Evolutionary conservation across 2,329 filamentous ascomycete species (phyloP).

Genomic region (Trichoderma sp.): DNA sequence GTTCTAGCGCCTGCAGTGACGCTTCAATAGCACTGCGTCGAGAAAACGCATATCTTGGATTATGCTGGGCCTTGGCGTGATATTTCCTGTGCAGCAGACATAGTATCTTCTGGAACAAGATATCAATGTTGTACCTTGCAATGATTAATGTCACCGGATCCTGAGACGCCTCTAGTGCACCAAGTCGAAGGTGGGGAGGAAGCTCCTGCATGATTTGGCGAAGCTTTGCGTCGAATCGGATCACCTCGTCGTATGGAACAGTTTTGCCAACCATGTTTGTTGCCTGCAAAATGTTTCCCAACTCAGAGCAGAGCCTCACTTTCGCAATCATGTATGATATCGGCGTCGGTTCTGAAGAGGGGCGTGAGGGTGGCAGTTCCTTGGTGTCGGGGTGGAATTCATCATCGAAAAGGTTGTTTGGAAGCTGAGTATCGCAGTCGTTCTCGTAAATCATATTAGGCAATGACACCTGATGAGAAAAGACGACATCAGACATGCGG

Average conservation of each 20-base stretch:
- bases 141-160: slow-evolving; percentile 85
- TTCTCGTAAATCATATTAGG: slow-evolving; percentile 70
- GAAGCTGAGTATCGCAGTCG: slow-evolving; percentile 74
- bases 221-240: slow-evolving; percentile 62
- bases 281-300: slow-evolving; percentile 71
- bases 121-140: slow-evolving; percentile 80
- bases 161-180: slow-evolving; percentile 70
- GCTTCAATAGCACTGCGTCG: slow-evolving; percentile 83
- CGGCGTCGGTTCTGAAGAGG: slow-evolving; percentile 70
- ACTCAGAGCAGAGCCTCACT: slow-evolving; percentile 64
- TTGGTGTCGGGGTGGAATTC: slow-evolving; percentile 72
- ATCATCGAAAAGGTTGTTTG: slow-evolving; percentile 78
- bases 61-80: slow-evolving; percentile 73
- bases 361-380: slow-evolving; percentile 65
- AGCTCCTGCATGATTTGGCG: slow-evolving; percentile 65
- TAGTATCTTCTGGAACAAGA: slow-evolving; percentile 84
- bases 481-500: slow-evolving; percentile 71
- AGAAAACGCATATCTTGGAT: slow-evolving; percentile 80
- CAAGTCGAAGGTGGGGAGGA: slow-evolving; percentile 77
- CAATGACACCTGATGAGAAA: slow-evolving; percentile 72
- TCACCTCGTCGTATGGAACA: slow-evolving; percentile 64
- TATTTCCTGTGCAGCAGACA: slow-evolving; percentile 90
- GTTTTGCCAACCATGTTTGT: slow-evolving; percentile 57
- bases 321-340: slow-evolving; percentile 80
- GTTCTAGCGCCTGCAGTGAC: slow-evolving; percentile 76